Evolutionary conservation across 2,329 filamentous ascomycete genomes (phyloP).

Genomic region (Phialophora verrucosa): DNA sequence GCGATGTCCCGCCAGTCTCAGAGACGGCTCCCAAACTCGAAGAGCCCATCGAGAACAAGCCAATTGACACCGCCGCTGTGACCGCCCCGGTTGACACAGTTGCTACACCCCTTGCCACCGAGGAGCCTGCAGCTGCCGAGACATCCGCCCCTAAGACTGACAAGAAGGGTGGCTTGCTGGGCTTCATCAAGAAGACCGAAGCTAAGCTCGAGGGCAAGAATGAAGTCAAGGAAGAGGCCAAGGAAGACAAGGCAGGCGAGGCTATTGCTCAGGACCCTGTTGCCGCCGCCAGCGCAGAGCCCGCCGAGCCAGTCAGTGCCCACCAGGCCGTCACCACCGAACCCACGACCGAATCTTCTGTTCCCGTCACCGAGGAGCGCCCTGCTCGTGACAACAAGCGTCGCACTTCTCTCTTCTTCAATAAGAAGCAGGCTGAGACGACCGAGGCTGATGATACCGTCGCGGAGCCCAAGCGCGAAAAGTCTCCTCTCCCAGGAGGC

Average conservation of each 20-base stretch:
- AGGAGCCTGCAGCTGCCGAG: conserved; percentile 43
- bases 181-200: conserved; percentile 46
- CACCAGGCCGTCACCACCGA: conserved; percentile 23
- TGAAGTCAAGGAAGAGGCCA: conserved; percentile 32
- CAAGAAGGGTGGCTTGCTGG: conserved; percentile 44
- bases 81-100: conserved; percentile 51
- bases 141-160: conserved; percentile 42
- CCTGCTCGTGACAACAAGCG: conserved; percentile 52
- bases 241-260: conserved; percentile 39
- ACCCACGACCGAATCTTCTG: conserved; percentile 37
- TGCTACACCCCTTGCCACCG: conserved; percentile 41
- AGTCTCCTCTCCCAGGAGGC: conserved; percentile 40
- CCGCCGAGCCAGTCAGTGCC: conserved; percentile 28
- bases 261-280: conserved; percentile 37
- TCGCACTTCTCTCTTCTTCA: conserved; percentile 62
- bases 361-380: conserved; percentile 49
- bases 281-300: conserved; percentile 29
- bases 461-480: conserved; percentile 54
- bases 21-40: conserved; percentile 57
- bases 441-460: conserved; percentile 51
- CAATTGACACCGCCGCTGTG: conserved; percentile 49
- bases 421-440: conserved; percentile 57
- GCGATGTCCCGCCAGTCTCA: conserved; percentile 54
- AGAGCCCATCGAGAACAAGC: conserved; percentile 51
- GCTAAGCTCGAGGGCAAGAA: conserved; percentile 40